Conservation (phyloP, 306 rosid species). For the Cicer bijugum region DNA sequence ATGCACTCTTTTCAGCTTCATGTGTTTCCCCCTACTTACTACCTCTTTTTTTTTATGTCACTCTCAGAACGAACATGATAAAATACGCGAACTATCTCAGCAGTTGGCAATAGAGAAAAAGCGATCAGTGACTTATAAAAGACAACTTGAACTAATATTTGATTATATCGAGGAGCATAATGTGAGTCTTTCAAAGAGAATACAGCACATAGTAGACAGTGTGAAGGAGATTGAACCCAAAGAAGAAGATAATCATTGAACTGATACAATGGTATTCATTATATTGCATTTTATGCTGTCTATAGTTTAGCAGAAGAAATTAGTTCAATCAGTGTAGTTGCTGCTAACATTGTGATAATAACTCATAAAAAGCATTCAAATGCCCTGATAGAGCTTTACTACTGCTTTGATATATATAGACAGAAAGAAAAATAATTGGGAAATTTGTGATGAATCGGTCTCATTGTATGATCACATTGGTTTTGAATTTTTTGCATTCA, state of each 20-base stretch:
- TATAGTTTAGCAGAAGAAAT: slow-evolving; percentile 44
- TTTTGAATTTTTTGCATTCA: not conserved
- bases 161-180: slow-evolving; percentile 93
- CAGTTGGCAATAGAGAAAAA: slow-evolving; percentile 85
- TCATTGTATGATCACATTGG: not conserved
- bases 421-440: not conserved
- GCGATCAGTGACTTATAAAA: slow-evolving; percentile 84
- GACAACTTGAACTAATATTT: slow-evolving; percentile 88
- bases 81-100: slow-evolving; percentile 85
- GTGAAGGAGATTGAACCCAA: slow-evolving; percentile 81
- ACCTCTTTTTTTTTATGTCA: slow-evolving; percentile 34
- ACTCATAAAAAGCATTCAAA: slow-evolving; percentile 41
- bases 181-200: slow-evolving; percentile 78
- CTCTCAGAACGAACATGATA: slow-evolving; percentile 82
- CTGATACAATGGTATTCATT: slow-evolving; percentile 56
- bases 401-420: not conserved
- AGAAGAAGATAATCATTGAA: slow-evolving; percentile 62
- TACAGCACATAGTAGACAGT: slow-evolving; percentile 82
- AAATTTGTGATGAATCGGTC: not conserved
- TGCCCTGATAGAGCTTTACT: slow-evolving; percentile 22
- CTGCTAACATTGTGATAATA: slow-evolving; percentile 33
- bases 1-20: not conserved
- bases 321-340: slow-evolving; percentile 49
- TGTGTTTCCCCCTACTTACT: slow-evolving; percentile 22
- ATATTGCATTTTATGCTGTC: slow-evolving; percentile 23